Evolutionary conservation across 495 filamentous ascomycete genomes (phyloP), one percentile per base, ranked within the genome.

Genomic region (Annulohypoxylon moriforme): DNA sequence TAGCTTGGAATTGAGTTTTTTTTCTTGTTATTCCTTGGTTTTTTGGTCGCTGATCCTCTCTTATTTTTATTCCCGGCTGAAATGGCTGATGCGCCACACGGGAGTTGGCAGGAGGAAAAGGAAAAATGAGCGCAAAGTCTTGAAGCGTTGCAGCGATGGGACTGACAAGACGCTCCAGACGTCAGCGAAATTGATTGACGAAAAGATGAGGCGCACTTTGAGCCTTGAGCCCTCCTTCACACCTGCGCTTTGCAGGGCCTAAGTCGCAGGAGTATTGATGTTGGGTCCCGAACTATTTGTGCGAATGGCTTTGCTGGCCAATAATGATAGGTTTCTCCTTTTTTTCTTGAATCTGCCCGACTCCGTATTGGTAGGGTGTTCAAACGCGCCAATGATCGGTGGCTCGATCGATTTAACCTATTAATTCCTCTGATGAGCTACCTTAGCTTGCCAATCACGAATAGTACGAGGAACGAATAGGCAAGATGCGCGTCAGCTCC

Each of bases 31-130:
- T 67, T 27, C 58, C 46, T 66, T 60, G 22, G 27, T 63, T 34
- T 57, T 24, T 31, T 62, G 18, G 14, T 18, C 64, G 62, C 64
- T 65, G 63, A 68, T 68, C 71, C 61, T 73, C 66, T 67, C 71
- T 64, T 67, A 59, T 73, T 73, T 73, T 73, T 73, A 73, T 63
- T 73, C 62, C 71, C 71, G 71, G 71, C 71, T 73, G 71, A 73
- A 69, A 73, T 73, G 71, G 66, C 61, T 69, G 64, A 75, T 75
- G 62, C 71, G 71, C 71, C 71, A 73, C 71, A 29, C 71, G 71
- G 71, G 71, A 73, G 71, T 69, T 68, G 56, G 65, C 65, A 73
- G 70, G 58, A 63, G 24, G 33, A 38, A 57, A 57, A 46, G 14
- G 29, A 65, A 68, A 64, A 68, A 65, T 57, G 70, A 42, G 33